Evolutionary conservation across 225 moss, liverwort and hornwort genomes (phyloP).

Genomic region (Lunularia cruciata): DNA sequence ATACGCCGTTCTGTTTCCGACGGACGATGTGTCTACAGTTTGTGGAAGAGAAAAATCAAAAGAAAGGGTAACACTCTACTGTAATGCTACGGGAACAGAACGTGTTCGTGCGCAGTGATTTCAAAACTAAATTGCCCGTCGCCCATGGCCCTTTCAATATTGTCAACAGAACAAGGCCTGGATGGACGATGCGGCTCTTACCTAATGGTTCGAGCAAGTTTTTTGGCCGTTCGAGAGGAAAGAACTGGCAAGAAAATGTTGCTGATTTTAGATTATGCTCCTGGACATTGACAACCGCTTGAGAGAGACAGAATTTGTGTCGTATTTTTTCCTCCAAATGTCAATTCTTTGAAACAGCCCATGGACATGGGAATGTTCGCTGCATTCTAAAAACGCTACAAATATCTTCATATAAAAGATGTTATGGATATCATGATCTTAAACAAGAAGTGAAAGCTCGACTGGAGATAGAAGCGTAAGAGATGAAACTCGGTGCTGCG

Average conservation of each 20-base stretch:
- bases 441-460: too few relatives aligned
- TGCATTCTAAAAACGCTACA: neutral
- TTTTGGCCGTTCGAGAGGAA: neutral
- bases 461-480: too few relatives aligned
- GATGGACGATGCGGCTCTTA: neutral
- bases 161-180: neutral
- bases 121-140: neutral
- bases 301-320: constrained; percentile 4
- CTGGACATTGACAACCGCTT: neutral
- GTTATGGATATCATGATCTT: too few relatives aligned
- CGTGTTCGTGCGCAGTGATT: too few relatives aligned
- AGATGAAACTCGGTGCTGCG: too few relatives aligned
- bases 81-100: too few relatives aligned
- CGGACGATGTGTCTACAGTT: neutral
- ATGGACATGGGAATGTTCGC: constrained; percentile 17
- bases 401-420: too few relatives aligned
- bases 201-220: neutral
- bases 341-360: constrained; percentile 1
- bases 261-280: neutral
- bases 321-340: constrained; percentile 9
- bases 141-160: neutral
- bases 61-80: too few relatives aligned
- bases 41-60: too few relatives aligned
- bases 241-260: neutral
- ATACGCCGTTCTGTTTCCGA: constrained; percentile 4